These are phyloP conservation scores for Euphorbia tirucalli DNA, from an alignment of 345 rosid genomes.

Conservation along the genomic window DNA sequence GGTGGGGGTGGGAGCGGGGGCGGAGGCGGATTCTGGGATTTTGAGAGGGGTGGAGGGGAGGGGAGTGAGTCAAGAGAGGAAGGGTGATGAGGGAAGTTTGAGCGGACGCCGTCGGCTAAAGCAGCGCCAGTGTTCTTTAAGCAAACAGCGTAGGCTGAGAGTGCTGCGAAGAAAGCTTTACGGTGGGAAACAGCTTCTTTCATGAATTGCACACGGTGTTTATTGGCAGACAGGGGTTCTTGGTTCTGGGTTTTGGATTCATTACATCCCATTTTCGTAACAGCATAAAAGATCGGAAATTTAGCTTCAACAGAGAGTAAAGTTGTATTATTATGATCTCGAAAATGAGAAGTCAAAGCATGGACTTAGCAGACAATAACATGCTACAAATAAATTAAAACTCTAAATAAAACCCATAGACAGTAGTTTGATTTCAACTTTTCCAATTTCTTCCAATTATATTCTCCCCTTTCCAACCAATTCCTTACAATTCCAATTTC, in stretches of 20 bases:
- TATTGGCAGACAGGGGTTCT: conserved; percentile 79
- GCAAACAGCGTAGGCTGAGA: conserved; percentile 69
- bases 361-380: no score
- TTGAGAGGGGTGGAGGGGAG: conserved; percentile 3
- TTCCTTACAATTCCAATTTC: no score
- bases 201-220: conserved; percentile 63
- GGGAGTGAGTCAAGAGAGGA: background rate
- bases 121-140: conserved; percentile 97
- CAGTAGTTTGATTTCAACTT: no score
- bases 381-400: no score
- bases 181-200: conserved; percentile 65
- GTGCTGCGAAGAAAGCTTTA: conserved; percentile 97
- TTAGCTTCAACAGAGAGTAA: no score
- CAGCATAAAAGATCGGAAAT: no score
- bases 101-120: conserved; percentile 74
- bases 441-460: no score
- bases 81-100: conserved; percentile 43
- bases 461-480: no score
- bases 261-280: conserved; percentile 78
- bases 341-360: no score
- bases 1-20: no score
- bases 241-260: conserved; percentile 96
- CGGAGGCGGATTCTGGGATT: conserved; percentile 16
- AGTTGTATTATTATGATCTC: no score
- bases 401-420: no score